Base-by-base conservation (phyloP, 768 basidiomycete species). In the Lentinus tigrinus region DNA sequence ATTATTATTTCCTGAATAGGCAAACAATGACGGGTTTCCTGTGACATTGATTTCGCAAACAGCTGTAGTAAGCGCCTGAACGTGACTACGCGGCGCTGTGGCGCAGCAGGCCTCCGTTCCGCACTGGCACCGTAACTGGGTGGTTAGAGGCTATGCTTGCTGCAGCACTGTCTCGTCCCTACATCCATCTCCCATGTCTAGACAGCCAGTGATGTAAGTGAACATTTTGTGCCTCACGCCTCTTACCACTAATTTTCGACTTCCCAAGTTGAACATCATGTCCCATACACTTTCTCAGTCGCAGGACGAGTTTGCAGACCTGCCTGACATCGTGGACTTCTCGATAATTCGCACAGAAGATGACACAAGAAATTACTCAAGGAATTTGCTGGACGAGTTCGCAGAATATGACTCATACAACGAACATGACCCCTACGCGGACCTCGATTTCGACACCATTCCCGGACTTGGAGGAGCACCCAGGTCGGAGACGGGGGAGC, bases 361-460 rank as follows among this genome's bases (percentile, higher is more conserved):
- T 23, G 19, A 46, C 43, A 7, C 23, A 13, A 11, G 14, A 1
- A 46, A 23, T 23, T 11, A 3, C 7, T 11, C 21, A 11, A 14
- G 3, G 6, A 3, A 46, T 2, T 19, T 8, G 19, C 8, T 62
- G 2, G 82, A 87, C 64, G 79, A 84, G 54, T 88, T 81, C 56
- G 82, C 82, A 62, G 63, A 52, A 40, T 52, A n/a, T 23, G 51
- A 52, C 38, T 8, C 17, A 2, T 40, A 27, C 24, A 52, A 52
- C 39, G 51, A 52, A 27, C 78, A 78, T 0, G 85, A 87, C 64
- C 78, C 80, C 23, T 81, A 85, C 56, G 77, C 77, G 3, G 78
- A 77, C 16, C 44, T 84, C 21, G 75, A 79, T 60, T 81, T 78
- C 58, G 75, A 82, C 26, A 75, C 57, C 11, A 55, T 75, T 21